Percentiles rank a stretch among this genome's conserved stretches.
phyloP scores from a whole-genome alignment of 2,329 filamentous ascomycete genomes.

The Verticillium isaacii region DNA sequence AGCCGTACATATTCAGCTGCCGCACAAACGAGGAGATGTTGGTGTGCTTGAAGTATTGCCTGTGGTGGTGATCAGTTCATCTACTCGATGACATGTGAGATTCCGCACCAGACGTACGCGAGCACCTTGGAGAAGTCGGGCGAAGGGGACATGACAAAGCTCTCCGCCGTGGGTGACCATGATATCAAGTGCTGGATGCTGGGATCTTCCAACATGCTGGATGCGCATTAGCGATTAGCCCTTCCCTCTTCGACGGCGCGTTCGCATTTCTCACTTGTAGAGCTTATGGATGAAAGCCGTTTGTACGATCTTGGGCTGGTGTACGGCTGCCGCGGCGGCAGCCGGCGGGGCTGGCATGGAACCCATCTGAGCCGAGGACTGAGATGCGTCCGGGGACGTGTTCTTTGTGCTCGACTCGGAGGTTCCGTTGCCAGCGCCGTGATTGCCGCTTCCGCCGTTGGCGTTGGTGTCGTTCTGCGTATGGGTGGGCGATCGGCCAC shows the following conservation, averaged over 20 bases:
- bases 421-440: constrained; percentile 10
- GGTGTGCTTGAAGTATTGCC: constrained; percentile 98
- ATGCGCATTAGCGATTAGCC: not conserved
- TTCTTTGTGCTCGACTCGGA: constrained; percentile 26
- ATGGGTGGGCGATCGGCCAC: constrained; percentile 14
- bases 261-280: constrained; percentile 70
- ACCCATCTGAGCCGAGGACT: constrained; percentile 23
- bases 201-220: constrained; percentile 92
- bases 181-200: constrained; percentile 93
- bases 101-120: constrained; percentile 59
- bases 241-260: not conserved
- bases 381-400: constrained; percentile 33
- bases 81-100: not conserved
- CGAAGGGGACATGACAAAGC: constrained; percentile 97
- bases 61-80: constrained; percentile 27
- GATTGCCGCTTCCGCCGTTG: constrained; percentile 14
- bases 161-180: constrained; percentile 90
- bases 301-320: constrained; percentile 96
- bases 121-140: constrained; percentile 97
- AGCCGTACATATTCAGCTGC: constrained; percentile 98
- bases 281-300: constrained; percentile 99
- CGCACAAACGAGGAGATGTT: constrained; percentile 98
- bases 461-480: constrained; percentile 14
- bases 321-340: constrained; percentile 67
- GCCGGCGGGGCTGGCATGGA: constrained; percentile 47